Percentiles rank a stretch among this genome's conserved stretches.
These are phyloP conservation scores for Amylocystis lapponica DNA, from an alignment of 768 basidiomycete species.

Conservation along the genomic window DNA sequence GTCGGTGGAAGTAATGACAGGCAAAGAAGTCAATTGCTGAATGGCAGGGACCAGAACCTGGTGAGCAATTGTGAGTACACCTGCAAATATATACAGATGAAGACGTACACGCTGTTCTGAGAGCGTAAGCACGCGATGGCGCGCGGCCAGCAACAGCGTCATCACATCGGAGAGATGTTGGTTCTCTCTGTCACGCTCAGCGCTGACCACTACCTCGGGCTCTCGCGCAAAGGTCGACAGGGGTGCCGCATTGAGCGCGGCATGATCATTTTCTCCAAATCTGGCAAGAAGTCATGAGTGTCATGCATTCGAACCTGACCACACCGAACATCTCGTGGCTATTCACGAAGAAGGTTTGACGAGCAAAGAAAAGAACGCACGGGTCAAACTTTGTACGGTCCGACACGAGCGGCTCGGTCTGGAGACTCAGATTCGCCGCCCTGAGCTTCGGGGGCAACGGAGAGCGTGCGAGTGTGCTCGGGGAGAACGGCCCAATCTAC, in stretches of 20 bases:
- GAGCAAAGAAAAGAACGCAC: slow-evolving; percentile 8
- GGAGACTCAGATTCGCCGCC: slow-evolving; percentile 64
- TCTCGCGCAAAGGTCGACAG: too few relatives aligned
- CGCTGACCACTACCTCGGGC: slow-evolving; percentile 1
- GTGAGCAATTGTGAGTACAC: background rate
- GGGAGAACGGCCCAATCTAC: slow-evolving; percentile 79
- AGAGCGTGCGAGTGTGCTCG: slow-evolving; percentile 66
- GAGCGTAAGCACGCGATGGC: slow-evolving; percentile 66
- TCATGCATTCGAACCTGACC: too few relatives aligned
- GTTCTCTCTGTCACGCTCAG: slow-evolving; percentile 51
- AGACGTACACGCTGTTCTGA: slow-evolving; percentile 65
- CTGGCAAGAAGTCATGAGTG: too few relatives aligned
- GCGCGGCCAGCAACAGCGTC: slow-evolving; percentile 62
- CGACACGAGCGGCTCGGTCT: slow-evolving; percentile 39
- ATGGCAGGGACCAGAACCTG: slow-evolving; percentile 51
- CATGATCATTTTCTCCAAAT: too few relatives aligned
- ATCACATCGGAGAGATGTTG: slow-evolving; percentile 50
- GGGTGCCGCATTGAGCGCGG: too few relatives aligned
- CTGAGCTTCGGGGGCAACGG: slow-evolving; percentile 70
- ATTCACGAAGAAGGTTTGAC: too few relatives aligned
- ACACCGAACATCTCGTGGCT: slow-evolving; percentile 9
- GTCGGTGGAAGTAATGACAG: slow-evolving; percentile 64
- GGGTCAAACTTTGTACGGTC: slow-evolving; percentile 12
- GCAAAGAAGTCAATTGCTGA: slow-evolving; percentile 35
- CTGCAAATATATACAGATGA: background rate